phyloP scores from a whole-genome alignment of 305 asterid species.

The Striga hermonthica region DNA sequence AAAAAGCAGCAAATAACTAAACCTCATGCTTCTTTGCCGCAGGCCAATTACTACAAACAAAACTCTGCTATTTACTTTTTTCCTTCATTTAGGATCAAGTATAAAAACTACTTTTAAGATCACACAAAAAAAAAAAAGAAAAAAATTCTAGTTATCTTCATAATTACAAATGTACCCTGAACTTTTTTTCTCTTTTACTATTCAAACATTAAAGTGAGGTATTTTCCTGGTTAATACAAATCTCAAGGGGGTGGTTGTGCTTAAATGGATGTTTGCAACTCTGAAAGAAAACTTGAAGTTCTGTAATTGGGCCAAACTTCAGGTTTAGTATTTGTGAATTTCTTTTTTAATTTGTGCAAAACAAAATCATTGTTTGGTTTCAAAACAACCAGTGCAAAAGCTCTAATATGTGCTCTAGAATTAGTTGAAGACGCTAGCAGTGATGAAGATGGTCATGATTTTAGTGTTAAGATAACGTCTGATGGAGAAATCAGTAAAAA shows the following conservation, averaged over 20 bases:
- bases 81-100: not conserved
- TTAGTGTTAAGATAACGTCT: slow-evolving; percentile 53
- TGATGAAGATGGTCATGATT: slow-evolving; percentile 64
- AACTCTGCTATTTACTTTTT: slow-evolving; percentile 55
- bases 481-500: slow-evolving; percentile 65
- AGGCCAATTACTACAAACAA: slow-evolving; percentile 36
- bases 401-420: slow-evolving; percentile 66
- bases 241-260: too few relatives aligned
- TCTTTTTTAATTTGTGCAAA: slow-evolving; percentile 22
- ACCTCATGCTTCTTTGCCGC: slow-evolving; percentile 42
- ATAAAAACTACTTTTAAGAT: too few relatives aligned
- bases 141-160: not conserved
- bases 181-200: too few relatives aligned
- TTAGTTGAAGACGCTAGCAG: slow-evolving; percentile 50
- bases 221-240: too few relatives aligned
- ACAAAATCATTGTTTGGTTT: slow-evolving; percentile 28
- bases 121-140: too few relatives aligned
- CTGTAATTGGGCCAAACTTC: slow-evolving; percentile 5
- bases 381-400: slow-evolving; percentile 56
- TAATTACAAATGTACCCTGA: not conserved
- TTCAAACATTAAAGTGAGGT: too few relatives aligned
- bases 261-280: too few relatives aligned
- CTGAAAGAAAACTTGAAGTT: too few relatives aligned
- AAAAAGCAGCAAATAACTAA: too few relatives aligned
- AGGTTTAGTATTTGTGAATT: slow-evolving; percentile 14